Evolutionary conservation across 306 rosid genomes (phyloP), one percentile per base, ranked within the genome.

Genomic region (Ormosia emarginata): DNA sequence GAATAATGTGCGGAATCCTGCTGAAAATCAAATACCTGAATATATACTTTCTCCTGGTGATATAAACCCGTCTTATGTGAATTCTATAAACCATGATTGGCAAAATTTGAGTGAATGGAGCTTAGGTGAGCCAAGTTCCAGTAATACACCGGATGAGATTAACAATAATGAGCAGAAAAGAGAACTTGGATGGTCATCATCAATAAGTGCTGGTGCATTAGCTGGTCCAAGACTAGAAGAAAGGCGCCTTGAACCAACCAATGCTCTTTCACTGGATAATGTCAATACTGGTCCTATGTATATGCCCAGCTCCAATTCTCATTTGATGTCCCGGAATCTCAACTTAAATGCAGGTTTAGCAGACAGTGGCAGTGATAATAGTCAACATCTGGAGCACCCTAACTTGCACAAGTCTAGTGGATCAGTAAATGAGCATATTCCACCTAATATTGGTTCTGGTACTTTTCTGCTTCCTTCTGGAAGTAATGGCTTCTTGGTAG

Each of bases 71-170:
- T 84, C 90, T 14, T 85, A 87, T 81, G 85, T 84, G 81, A 88
- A 70, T 83, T 78, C 96, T 12, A 77, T 86, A 57, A 82, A 87
- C 78, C 88, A 61, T 52, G 93, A 90, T 56, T 82, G 87, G 74
- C 94, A 75, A 18, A 87, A 84, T 81, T 83, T 90, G 67, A 84
- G 85, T 71, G 90, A 92, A 75, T 89, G 98, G 98, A 87, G 88
- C 91, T 84, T 90, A 46, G 94, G 96, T 44, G 97, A 86, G 84
- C 88, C 98, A 73, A 91, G 97, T 78, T 90, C 98, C 75, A 79
- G 98, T 79, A 88, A 80, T 71, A 46, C 87, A 37, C 92, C 84
- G 77, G 79, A 37, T 74, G 97, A 89, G 69, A 56, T 53, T 8
- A 55, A 73, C 57, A 68, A 30, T 69, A 89, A 80, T 17, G 93